Evolutionary conservation across 108 stramenopile species (phyloP).

Genomic region (Licmophora abbreviata): DNA sequence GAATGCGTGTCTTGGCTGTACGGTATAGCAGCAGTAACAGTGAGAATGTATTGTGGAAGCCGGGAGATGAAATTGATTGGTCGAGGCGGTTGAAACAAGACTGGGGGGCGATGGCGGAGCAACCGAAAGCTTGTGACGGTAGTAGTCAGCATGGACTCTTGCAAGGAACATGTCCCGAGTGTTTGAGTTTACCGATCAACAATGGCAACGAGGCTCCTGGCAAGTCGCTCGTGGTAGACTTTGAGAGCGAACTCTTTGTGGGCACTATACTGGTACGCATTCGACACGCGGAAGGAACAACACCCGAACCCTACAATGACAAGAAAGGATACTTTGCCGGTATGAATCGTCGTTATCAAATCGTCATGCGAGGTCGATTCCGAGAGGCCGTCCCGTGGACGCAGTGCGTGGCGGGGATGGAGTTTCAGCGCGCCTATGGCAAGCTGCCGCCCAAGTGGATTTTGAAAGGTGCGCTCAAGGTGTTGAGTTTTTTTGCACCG

Average conservation of each 20-base stretch:
- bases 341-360: conserved; percentile 51
- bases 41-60: conserved; percentile 25
- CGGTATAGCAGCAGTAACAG: conserved; percentile 29
- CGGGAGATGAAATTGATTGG: conserved; percentile 8
- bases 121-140: background rate
- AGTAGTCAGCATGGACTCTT: background rate
- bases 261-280: conserved; percentile 60
- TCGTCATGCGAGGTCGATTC: conserved; percentile 59
- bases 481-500: conserved; percentile 65
- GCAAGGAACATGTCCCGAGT: conserved; percentile 27
- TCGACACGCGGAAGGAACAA: conserved; percentile 27
- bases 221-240: conserved; percentile 57
- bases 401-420: conserved; percentile 61
- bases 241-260: conserved; percentile 61
- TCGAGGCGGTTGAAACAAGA: conserved; percentile 2
- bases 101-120: conserved; percentile 9
- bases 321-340: conserved; percentile 41
- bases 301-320: conserved; percentile 7
- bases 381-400: conserved; percentile 45
- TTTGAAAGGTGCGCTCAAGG: conserved; percentile 49
- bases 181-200: conserved; percentile 57
- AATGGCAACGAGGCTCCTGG: conserved; percentile 58
- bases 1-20: conserved; percentile 43
- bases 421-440: conserved; percentile 39
- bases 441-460: conserved; percentile 61